Conservation (phyloP, 441 rosid species). For the Adansonia madagascariensis region DNA sequence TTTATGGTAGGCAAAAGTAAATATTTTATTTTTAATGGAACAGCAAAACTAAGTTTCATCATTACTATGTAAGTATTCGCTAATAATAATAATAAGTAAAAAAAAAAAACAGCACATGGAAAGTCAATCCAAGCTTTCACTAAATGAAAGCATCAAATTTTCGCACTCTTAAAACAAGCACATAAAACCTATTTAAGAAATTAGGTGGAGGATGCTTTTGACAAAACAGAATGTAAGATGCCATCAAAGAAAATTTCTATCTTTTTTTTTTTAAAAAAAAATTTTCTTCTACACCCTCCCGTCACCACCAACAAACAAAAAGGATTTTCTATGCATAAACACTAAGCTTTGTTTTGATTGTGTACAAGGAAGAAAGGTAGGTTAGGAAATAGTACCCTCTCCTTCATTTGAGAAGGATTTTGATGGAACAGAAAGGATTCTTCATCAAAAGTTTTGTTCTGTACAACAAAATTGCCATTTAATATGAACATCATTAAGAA, state of each 20-base stretch:
- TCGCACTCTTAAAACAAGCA: not conserved
- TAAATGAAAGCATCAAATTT: not conserved
- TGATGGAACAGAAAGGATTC: not conserved
- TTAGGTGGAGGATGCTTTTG: not conserved
- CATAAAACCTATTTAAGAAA: not conserved
- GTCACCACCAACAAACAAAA: not conserved
- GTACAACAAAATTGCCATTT: not conserved
- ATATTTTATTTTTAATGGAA: not conserved
- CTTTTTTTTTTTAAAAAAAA: too few relatives aligned
- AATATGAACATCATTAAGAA: not conserved
- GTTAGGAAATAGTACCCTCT: not conserved
- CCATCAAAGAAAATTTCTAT: not conserved
- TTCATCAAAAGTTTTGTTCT: not conserved
- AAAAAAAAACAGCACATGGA: not conserved
- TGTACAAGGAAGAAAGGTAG: not conserved
- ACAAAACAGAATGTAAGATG: not conserved
- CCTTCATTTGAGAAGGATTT: not conserved
- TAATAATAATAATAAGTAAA: not conserved
- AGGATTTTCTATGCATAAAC: not conserved
- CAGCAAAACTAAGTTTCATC: not conserved
- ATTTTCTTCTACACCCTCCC: not conserved
- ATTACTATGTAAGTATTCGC: not conserved
- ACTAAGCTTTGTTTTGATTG: not conserved
- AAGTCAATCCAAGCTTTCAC: not conserved
- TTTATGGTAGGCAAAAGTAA: conserved; percentile 6